Percentiles rank a stretch among this genome's conserved stretches.
Conservation (phyloP, 495 filamentous ascomycete species). For the Peziza echinospora region DNA sequence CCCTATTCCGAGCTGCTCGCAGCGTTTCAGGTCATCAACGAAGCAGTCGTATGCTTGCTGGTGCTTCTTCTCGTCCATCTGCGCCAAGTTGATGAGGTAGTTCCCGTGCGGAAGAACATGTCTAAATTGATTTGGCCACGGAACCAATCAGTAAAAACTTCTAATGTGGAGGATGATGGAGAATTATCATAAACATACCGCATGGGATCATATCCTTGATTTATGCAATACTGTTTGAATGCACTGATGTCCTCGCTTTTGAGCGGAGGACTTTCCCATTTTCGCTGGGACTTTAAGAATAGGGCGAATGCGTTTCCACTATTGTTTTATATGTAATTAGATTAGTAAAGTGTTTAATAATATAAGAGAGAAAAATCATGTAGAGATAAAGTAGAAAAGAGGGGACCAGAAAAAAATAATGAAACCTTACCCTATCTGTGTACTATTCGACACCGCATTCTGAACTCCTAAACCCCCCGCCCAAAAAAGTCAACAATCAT, state of each 20-base stretch:
- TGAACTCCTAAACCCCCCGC: no score
- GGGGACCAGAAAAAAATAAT: no score
- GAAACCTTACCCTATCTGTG: no score
- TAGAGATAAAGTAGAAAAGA: no score
- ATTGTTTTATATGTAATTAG: no score
- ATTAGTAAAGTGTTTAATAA: constrained; percentile 66
- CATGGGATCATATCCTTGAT: constrained; percentile 49
- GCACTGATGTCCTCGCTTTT: constrained; percentile 39
- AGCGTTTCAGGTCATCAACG: constrained; percentile 69
- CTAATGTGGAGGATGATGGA: background rate
- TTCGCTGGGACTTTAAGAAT: constrained; percentile 87
- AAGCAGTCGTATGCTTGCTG: constrained; percentile 74
- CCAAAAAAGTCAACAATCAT: no score
- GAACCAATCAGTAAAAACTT: background rate
- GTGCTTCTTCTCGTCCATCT: constrained; percentile 53
- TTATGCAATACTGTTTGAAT: constrained; percentile 42
- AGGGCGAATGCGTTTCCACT: constrained; percentile 83
- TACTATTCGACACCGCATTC: no score
- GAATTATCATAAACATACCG: constrained; percentile 19
- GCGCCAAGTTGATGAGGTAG: constrained; percentile 88
- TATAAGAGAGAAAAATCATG: no score
- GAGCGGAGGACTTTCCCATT: constrained; percentile 74
- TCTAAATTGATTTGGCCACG: no score
- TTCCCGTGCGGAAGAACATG: constrained; percentile 79
- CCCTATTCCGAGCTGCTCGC: constrained; percentile 66